A percentile compares a stretch with the other conserved stretches of the same genome.
Evolutionary conservation across 352 stramenopile genomes (phyloP).

Genomic region (Phytophthora quininea): DNA sequence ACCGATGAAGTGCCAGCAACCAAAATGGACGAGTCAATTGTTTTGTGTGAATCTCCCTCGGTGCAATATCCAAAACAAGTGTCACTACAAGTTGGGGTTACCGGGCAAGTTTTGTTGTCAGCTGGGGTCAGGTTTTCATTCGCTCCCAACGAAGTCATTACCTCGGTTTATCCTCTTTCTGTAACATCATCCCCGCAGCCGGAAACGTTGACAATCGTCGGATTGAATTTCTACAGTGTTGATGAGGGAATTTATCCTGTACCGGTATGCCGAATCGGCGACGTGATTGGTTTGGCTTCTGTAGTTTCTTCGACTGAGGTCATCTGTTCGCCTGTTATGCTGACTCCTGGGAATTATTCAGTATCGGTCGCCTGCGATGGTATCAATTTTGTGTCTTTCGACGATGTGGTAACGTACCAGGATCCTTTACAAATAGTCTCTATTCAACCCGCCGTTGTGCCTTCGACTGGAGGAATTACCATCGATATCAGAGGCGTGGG

Average conservation of each 20-base stretch:
- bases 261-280: conserved; percentile 38
- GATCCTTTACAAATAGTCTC: conserved; percentile 26
- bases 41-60: conserved; percentile 33
- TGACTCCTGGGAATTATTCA: conserved; percentile 25
- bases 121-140: conserved; percentile 25
- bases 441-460: conserved; percentile 24
- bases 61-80: conserved; percentile 17
- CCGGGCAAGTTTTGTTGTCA: conserved; percentile 1
- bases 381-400: conserved; percentile 36
- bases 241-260: not conserved
- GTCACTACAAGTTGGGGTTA: conserved; percentile 28
- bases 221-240: conserved; percentile 33
- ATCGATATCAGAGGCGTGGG: conserved; percentile 35
- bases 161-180: conserved; percentile 19
- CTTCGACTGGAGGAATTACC: conserved; percentile 18
- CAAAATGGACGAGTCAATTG: conserved; percentile 5
- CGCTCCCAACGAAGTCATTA: conserved; percentile 35
- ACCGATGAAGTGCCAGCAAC: conserved; percentile 11
- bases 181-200: conserved; percentile 4
- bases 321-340: conserved; percentile 16
- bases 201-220: conserved; percentile 24
- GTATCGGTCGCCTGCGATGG: conserved; percentile 47
- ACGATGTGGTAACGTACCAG: conserved; percentile 17
- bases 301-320: conserved; percentile 34
- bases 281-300: conserved; percentile 16